A percentile compares a stretch with the other conserved stretches of the same genome.
Evolutionary conservation across 2,329 filamentous ascomycete species (phyloP).

Genomic region (Furcasterigmium furcatum): DNA sequence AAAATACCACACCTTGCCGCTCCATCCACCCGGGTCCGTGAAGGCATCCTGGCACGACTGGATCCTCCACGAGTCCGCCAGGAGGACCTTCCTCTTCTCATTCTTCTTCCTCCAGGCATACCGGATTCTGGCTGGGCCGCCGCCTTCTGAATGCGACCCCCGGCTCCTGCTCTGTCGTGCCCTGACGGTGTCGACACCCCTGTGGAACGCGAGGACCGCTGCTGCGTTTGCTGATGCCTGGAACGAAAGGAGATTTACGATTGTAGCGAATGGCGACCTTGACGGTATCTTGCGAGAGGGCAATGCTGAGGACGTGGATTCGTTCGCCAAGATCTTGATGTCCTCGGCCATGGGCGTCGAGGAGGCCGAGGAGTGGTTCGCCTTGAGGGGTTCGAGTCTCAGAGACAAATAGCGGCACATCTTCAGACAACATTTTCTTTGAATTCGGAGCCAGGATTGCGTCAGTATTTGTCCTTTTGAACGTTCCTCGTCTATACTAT

Average conservation of each 20-base stretch:
- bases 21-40: conserved; percentile 33
- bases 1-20: conserved; percentile 10
- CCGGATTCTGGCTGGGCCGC: conserved; percentile 23
- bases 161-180: conserved; percentile 24
- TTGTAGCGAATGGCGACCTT: conserved; percentile 16
- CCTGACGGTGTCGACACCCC: conserved; percentile 30
- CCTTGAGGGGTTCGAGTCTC: conserved; percentile 6
- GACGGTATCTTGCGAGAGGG: conserved; percentile 26
- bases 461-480: too few relatives aligned
- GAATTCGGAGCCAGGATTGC: too few relatives aligned
- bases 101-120: conserved; percentile 41
- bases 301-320: conserved; percentile 36
- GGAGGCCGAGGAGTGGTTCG: conserved; percentile 9
- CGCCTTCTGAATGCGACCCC: conserved; percentile 19
- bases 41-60: conserved; percentile 46
- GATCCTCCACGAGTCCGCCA: conserved; percentile 48
- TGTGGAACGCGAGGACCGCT: conserved; percentile 30
- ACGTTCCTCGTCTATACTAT: too few relatives aligned
- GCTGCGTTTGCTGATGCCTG: conserved; percentile 31
- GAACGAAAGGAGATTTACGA: conserved; percentile 25
- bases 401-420: too few relatives aligned
- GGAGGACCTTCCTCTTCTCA: conserved; percentile 45
- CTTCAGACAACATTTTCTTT: too few relatives aligned
- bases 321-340: conserved; percentile 33
- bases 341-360: conserved; percentile 12